Conservation (phyloP, 805 yeast genomes). For the Debaryomyces hansenii region DNA sequence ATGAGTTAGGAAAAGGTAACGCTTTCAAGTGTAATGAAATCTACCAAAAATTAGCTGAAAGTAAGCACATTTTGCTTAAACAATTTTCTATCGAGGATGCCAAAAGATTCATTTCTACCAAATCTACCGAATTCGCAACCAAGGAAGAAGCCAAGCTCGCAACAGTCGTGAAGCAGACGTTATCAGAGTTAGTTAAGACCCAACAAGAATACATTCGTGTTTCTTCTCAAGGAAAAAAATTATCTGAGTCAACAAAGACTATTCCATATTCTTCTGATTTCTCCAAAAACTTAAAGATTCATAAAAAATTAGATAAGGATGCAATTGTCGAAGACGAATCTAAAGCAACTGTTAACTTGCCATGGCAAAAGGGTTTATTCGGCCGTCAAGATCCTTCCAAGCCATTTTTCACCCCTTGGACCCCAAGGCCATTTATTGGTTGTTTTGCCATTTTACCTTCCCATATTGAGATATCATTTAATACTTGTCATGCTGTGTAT, state of each 20-base stretch:
- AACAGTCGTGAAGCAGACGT: constrained; percentile 32
- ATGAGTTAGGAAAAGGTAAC: constrained; percentile 29
- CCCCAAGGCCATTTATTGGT: constrained; percentile 88
- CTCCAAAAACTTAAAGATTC: constrained; percentile 30
- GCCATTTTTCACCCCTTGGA: constrained; percentile 95
- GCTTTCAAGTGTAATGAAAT: constrained; percentile 36
- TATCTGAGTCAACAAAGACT: constrained; percentile 25
- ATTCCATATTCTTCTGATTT: constrained; percentile 29
- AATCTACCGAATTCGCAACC: constrained; percentile 32
- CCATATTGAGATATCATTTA: constrained; percentile 86
- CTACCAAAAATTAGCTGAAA: constrained; percentile 26
- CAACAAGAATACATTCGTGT: constrained; percentile 34
- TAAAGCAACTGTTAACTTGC: constrained; percentile 54
- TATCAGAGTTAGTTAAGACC: constrained; percentile 35
- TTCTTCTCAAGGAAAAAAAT: constrained; percentile 23
- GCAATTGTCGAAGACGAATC: constrained; percentile 52
- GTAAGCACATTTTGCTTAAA: constrained; percentile 25
- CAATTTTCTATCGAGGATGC: constrained; percentile 19
- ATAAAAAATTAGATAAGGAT: constrained; percentile 39
- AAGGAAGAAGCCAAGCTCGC: constrained; percentile 32
- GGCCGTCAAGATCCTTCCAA: constrained; percentile 79
- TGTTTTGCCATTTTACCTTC: constrained; percentile 91
- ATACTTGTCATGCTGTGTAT: constrained; percentile 95
- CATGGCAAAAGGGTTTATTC: constrained; percentile 77
- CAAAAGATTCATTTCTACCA: constrained; percentile 29